Conservation (phyloP, 257 asterid genomes). For the Solanum corneliomulleri region DNA sequence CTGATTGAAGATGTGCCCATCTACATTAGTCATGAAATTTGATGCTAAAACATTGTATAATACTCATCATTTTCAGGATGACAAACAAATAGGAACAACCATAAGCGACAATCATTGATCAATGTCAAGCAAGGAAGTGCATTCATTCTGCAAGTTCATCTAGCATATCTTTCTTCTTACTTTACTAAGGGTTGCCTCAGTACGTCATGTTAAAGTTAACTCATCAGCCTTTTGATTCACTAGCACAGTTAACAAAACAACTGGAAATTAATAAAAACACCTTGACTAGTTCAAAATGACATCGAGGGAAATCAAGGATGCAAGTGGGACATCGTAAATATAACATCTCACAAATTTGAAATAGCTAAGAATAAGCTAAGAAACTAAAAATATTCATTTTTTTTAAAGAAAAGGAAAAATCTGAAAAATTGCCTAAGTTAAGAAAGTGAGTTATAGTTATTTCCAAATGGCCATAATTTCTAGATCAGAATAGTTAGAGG, state of each 20-base stretch:
- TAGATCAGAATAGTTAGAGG: no score
- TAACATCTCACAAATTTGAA: no score
- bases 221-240: slow-evolving; percentile 5
- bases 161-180: slow-evolving; percentile 71
- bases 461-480: no score
- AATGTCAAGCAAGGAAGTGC: slow-evolving; percentile 85
- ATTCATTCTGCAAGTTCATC: slow-evolving; percentile 75
- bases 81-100: not conserved
- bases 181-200: slow-evolving; percentile 63
- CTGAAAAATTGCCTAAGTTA: no score
- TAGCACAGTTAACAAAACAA: not conserved
- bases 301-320: slow-evolving; percentile 87
- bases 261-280: slow-evolving; percentile 22
- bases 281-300: slow-evolving; percentile 87
- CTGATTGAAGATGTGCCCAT: not conserved
- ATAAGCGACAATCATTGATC: slow-evolving; percentile 49
- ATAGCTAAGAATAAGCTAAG: no score
- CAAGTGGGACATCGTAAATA: slow-evolving; percentile 61
- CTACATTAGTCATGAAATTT: not conserved
- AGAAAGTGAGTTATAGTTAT: no score
- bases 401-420: no score
- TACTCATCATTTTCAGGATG: not conserved
- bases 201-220: slow-evolving; percentile 47
- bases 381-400: no score
- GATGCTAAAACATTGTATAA: no score